Evolutionary conservation across 257 asterid species (phyloP).

Genomic region (Pogostemon cablin): DNA sequence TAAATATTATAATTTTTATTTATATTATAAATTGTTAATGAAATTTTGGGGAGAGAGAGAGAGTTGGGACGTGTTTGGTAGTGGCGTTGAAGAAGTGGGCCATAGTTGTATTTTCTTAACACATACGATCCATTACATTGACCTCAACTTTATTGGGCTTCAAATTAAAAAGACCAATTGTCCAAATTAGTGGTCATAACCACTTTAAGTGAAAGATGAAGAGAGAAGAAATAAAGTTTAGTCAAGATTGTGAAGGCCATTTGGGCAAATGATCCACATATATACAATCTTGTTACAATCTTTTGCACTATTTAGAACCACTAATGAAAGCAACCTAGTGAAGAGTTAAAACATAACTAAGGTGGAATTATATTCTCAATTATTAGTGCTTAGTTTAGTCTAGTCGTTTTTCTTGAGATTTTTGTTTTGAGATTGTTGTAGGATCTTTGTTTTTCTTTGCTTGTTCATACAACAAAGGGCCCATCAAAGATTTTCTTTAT

Average conservation of each 20-base stretch:
- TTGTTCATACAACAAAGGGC: background rate
- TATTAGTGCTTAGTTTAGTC: background rate
- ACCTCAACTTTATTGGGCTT: slow-evolving; percentile 34
- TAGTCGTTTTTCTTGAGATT: background rate
- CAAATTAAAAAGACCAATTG: slow-evolving; percentile 9
- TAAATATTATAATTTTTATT: no score
- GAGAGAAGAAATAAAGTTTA: slow-evolving; percentile 21
- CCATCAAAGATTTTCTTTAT: background rate
- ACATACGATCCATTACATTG: slow-evolving; percentile 24
- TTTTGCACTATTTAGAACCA: slow-evolving; percentile 2
- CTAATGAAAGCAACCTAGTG: background rate
- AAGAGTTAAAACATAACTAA: background rate
- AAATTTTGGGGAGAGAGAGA: background rate
- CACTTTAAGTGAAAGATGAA: slow-evolving; percentile 24
- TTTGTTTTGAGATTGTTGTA: background rate
- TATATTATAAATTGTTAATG: no score
- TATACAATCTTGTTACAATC: slow-evolving; percentile 18
- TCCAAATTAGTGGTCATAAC: slow-evolving; percentile 33
- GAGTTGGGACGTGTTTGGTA: slow-evolving; percentile 32
- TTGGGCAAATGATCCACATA: slow-evolving; percentile 16
- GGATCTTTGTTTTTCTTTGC: background rate
- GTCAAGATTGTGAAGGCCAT: slow-evolving; percentile 38
- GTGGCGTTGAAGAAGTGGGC: slow-evolving; percentile 32
- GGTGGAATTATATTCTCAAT: background rate
- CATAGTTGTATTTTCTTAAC: slow-evolving; percentile 13